Base-by-base conservation (phyloP, 345 rosid species). In the Ceriops tagal region DNA sequence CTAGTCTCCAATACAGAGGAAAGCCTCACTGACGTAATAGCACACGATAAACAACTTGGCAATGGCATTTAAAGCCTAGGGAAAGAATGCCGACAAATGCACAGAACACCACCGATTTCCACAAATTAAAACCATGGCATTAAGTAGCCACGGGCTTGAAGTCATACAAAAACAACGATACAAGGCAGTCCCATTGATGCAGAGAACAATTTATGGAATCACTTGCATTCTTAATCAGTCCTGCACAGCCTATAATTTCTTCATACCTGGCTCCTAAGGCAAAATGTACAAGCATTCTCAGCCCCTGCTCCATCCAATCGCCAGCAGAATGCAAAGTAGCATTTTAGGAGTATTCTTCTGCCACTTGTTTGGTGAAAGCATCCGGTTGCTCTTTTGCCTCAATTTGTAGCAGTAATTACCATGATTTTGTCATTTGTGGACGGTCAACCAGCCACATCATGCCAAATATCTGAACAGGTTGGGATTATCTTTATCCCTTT, bases 401-500 rank as follows among this genome's bases (percentile, higher is more conserved):
- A 47, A 47, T 59, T 68, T 51, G 59, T 60, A 62, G 67, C 63
- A 58, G 73, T 59, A 64, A 67, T 13, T 9, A 51, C 58, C 64
- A 56, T 49, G 69, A 61, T 47, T 66, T 67, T 67, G 51, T 68
- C 57, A 61, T 60, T 66, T 30, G 31, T 57, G 66, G 52, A 60
- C n/a, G 30, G 46, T 30, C 58, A 61, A 68, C 69, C 16, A 57
- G 66, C 58, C 35, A 28, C 27, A 52, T 83, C 79, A 85, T 6
- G 83, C 77, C 65, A 70, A 46, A 37, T 83, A 79, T 39, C 64
- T 69, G 58, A 81, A 65, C 49, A 74, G 34, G 32, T 53, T 74
- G 8, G 79, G 78, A 34, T 81, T 78, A 13, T 76, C 77, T 51
- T 58, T 61, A 70, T 83, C 85, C 64, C 85, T 72, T n/a, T 81